phyloP scores from a whole-genome alignment of 1,284 basidiomycete genomes.

The Microbotryum saponariae region DNA sequence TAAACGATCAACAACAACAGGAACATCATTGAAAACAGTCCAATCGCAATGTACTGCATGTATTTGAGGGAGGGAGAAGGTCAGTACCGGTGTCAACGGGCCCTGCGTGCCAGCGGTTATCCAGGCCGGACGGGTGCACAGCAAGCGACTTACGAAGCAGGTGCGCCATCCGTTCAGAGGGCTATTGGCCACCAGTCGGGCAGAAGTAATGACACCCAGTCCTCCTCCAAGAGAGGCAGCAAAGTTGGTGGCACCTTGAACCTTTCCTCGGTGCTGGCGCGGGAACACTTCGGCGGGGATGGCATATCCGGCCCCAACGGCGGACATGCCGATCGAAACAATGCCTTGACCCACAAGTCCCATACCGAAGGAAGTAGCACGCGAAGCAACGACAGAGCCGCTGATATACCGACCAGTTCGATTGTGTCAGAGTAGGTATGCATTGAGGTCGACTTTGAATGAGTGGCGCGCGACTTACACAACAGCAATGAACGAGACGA shows the following conservation, averaged over 20 bases:
- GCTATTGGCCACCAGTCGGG: neutral
- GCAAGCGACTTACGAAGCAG: neutral
- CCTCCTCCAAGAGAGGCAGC: neutral
- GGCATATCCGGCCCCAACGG: neutral
- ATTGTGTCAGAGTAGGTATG: too few species aligned
- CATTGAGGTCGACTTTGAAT: too few species aligned
- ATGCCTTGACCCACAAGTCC: conserved; percentile 1
- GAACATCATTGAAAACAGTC: conserved; percentile 3
- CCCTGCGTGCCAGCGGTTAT: neutral
- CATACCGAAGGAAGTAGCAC: neutral
- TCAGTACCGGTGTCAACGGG: neutral
- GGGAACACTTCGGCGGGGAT: conserved; percentile 2
- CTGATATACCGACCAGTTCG: too few species aligned
- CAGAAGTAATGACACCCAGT: neutral
- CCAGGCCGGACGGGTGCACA: too few species aligned
- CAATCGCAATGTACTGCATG: conserved; percentile 14
- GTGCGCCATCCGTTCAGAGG: neutral
- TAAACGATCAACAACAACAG: conserved; percentile 6
- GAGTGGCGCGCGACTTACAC: neutral
- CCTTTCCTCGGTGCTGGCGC: neutral
- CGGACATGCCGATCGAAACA: neutral
- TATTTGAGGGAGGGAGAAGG: neutral
- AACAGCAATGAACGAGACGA: neutral
- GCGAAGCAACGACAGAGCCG: neutral
- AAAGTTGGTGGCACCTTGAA: neutral